Percentiles rank a stretch among this genome's conserved stretches.
phyloP scores from a whole-genome alignment of 2,329 filamentous ascomycete species.

The Volutella citrinella region DNA sequence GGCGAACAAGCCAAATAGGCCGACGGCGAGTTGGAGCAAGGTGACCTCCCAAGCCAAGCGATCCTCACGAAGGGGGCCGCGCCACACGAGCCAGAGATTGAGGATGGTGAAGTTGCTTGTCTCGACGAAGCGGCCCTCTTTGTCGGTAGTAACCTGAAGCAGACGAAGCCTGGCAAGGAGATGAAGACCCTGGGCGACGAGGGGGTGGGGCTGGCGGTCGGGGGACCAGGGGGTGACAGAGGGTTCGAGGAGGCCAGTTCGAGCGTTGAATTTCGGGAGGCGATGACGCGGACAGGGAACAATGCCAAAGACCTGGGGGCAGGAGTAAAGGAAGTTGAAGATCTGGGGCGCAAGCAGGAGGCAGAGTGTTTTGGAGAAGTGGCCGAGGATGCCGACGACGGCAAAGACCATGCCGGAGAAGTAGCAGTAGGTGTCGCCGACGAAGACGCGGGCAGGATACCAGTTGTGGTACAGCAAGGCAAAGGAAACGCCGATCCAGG shows the following conservation, averaged over 20 bases:
- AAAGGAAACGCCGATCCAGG: constrained; percentile 87
- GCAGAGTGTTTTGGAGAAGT: constrained; percentile 96
- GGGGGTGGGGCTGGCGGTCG: constrained; percentile 63
- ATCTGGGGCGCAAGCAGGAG: constrained; percentile 90
- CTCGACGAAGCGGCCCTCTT: constrained; percentile 68
- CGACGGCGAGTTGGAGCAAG: constrained; percentile 71
- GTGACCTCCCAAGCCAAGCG: constrained; percentile 76
- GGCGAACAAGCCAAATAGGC: constrained; percentile 79
- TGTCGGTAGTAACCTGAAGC: constrained; percentile 64
- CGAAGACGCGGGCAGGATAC: constrained; percentile 93
- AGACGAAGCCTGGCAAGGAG: constrained; percentile 67
- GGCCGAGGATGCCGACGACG: constrained; percentile 91
- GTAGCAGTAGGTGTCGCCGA: constrained; percentile 99
- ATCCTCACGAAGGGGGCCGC: constrained; percentile 87
- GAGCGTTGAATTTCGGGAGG: constrained; percentile 81
- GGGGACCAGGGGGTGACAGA: constrained; percentile 74
- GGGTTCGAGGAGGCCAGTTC: constrained; percentile 81
- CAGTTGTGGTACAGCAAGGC: constrained; percentile 90
- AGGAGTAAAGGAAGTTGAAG: constrained; percentile 94
- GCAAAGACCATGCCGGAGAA: constrained; percentile 99
- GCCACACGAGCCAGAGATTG: constrained; percentile 95
- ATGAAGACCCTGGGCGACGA: constrained; percentile 62
- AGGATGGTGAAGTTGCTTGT: constrained; percentile 90
- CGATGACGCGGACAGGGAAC: constrained; percentile 92
- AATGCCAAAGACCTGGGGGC: constrained; percentile 84